A percentile compares a stretch with the other conserved stretches of the same genome.
These are phyloP conservation scores for Exophiala calicioides DNA, from an alignment of 2,329 filamentous ascomycete species.

Conservation along the genomic window DNA sequence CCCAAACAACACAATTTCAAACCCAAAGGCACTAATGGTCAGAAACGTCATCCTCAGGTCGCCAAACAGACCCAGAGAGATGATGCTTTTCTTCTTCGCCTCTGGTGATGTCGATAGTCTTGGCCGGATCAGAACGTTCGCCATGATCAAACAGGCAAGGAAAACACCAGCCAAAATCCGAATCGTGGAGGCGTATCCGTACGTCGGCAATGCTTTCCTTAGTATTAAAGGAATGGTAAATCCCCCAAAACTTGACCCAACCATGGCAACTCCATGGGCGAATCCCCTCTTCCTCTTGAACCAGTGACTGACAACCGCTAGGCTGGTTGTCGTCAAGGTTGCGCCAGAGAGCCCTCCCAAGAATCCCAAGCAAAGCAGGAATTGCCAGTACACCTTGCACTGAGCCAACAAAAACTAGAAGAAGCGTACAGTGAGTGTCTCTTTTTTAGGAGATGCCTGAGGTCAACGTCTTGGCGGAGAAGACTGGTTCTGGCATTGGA, in stretches of 20 bases:
- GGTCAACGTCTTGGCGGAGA: too few relatives aligned
- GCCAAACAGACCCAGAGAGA: slow-evolving; percentile 46
- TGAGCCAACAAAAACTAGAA: slow-evolving; percentile 51
- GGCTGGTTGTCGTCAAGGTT: slow-evolving; percentile 39
- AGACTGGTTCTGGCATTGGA: too few relatives aligned
- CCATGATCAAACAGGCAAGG: slow-evolving; percentile 36
- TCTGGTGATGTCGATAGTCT: slow-evolving; percentile 35
- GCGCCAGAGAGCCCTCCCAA: slow-evolving; percentile 40
- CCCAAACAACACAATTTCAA: slow-evolving; percentile 54
- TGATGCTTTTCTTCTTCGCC: slow-evolving; percentile 32
- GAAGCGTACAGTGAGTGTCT: too few relatives aligned
- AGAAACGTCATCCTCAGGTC: slow-evolving; percentile 47
- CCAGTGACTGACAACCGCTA: slow-evolving; percentile 45
- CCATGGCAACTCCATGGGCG: slow-evolving; percentile 44
- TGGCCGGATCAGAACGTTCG: slow-evolving; percentile 38
- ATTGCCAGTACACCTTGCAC: slow-evolving; percentile 52
- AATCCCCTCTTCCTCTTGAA: slow-evolving; percentile 41
- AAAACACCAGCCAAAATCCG: slow-evolving; percentile 41
- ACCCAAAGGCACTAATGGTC: slow-evolving; percentile 45
- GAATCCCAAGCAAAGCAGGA: slow-evolving; percentile 43
- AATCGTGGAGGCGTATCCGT: slow-evolving; percentile 42
- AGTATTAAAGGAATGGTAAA: slow-evolving; percentile 41
- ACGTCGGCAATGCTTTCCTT: slow-evolving; percentile 33
- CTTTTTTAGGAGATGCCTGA: too few relatives aligned
- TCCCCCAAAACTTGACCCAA: slow-evolving; percentile 42